These are phyloP conservation scores for Phoenix roebelenii DNA, from an alignment of 176 grass and related monocot genomes.

Conservation along the genomic window DNA sequence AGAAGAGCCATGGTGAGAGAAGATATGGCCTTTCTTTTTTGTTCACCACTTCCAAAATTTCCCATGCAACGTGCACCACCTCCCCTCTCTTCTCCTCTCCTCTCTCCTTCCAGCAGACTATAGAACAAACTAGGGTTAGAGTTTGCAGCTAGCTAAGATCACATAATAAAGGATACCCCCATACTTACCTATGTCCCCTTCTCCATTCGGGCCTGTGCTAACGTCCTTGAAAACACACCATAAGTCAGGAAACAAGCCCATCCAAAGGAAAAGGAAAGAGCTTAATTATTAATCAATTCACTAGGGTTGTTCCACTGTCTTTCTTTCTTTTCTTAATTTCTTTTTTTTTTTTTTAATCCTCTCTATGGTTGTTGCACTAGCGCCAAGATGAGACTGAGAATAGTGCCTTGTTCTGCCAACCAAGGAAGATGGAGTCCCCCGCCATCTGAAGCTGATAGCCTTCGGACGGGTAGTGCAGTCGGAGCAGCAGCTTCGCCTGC, in stretches of 20 bases:
- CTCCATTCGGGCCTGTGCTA: too few species aligned
- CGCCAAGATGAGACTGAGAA: slow-evolving; percentile 98
- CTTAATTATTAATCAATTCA: too few species aligned
- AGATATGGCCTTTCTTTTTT: slow-evolving; percentile 17
- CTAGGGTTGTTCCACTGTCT: too few species aligned
- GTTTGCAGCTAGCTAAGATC: too few species aligned
- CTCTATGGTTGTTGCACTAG: slow-evolving; percentile 14
- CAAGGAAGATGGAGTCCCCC: slow-evolving; percentile 66
- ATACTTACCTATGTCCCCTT: too few species aligned
- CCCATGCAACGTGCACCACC: slow-evolving; percentile 33
- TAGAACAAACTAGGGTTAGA: too few species aligned
- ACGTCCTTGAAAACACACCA: too few species aligned
- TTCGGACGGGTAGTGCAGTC: slow-evolving; percentile 95
- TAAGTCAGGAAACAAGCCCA: too few species aligned
- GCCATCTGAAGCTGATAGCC: slow-evolving; percentile 79
- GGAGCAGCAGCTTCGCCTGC: slow-evolving; percentile 77
- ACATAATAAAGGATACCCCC: too few species aligned
- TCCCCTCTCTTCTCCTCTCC: neutral
- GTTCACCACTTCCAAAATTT: slow-evolving; percentile 24
- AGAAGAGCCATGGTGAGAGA: slow-evolving; percentile 12
- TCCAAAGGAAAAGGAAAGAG: too few species aligned
- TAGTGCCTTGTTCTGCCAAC: slow-evolving; percentile 74
- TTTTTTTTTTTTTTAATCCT: too few species aligned
- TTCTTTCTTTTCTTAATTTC: too few species aligned
- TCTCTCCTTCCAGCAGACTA: slow-evolving; percentile 2